Base-by-base conservation (phyloP, 2,329 filamentous ascomycete species). In the Didymella lethalis region DNA sequence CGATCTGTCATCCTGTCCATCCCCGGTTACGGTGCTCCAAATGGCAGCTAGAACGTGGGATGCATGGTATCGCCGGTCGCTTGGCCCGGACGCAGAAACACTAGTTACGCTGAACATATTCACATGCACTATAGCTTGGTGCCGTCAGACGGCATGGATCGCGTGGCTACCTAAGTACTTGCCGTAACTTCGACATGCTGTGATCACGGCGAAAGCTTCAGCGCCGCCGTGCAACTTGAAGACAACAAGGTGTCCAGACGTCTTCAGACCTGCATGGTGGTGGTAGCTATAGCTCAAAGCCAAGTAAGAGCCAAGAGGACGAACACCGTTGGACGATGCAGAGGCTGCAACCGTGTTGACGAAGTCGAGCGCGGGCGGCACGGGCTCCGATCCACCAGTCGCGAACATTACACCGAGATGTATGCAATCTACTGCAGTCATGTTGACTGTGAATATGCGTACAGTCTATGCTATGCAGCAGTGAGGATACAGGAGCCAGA, bases 201-300 rank as follows among this genome's bases (percentile, higher is more conserved):
- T 54, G 32, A 54, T n/a, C n/a, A n/a, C 12, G 11, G 5, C 28
- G 12, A 26, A 18, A 18, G n/a, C 8, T 23, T 14, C 20, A 34
- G 23, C 38, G 26, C 18, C n/a, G 14, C 25, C 16, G 12, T 43
- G n/a, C 23, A 10, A 14, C n/a, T 16, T 36, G 38, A 38, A 31
- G 53, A 49, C 53, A 56, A 45, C 53, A 56, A 16, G 53, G 53
- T 56, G 32, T 31, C 40, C 36, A 16, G 29, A 40, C 31, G 28
- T 36, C 14, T 14, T 26, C 29, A 20, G 2, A 12, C 31, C 8
- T 36, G 34, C 48, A 28, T 12, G 5, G 23, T 28, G 7, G 18
- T 10, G 20, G 45, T 16, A 54, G 52, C 36, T 38, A 38, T 54
- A 23, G 36, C 18, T 34, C 3, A 20, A 25, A 56, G 46, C 38